Base-by-base conservation (phyloP, 2,329 filamentous ascomycete species). In the Hysterium pulicare region DNA sequence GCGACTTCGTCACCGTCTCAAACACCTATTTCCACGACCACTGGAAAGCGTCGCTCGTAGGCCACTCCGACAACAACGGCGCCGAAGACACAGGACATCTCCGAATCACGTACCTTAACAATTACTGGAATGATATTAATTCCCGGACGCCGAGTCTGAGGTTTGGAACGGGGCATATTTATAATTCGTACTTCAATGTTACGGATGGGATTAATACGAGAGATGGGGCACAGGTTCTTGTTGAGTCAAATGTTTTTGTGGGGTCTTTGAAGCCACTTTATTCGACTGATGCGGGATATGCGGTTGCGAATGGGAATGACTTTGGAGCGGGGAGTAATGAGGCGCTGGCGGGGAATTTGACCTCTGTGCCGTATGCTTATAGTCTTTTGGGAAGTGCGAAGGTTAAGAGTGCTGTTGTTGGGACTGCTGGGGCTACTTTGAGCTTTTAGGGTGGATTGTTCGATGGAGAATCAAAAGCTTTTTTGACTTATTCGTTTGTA, bases 141-240 rank as follows among this genome's bases (percentile, higher is more conserved):
- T 82, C 77, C 6, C 82, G 83, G 42, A 70, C 68, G 0, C 83
- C 83, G 4, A 79, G 75, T 3, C 60, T 84, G 61, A 81, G 82
- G 51, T 86, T 86, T 68, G 83, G 82, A 21, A 84, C 78, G 32
- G 80, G 70, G 9, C 83, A 86, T 66, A 59, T 79, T 53, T 79
- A 74, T 70, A 82, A 79, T 71, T 73, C 61, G 57, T 72, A 70
- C 61, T 66, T 62, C 47, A 54, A 57, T 19, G 58, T 65, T 15
- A 50, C 48, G 20, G 64, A 68, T 39, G 68, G 64, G 15, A 63
- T 72, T 49, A 70, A 73, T 60, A 66, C 67, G 6, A 64, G 70
- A 38, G 54, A 64, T 41, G 67, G 67, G 33, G 70, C 70, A 0
- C 64, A 72, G 53, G 51, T 69, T 6, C 67, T 72, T 17, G 68